These are phyloP conservation scores for Spiromastix sp. DNA, from an alignment of 2,329 filamentous ascomycete genomes.

Conservation along the genomic window DNA sequence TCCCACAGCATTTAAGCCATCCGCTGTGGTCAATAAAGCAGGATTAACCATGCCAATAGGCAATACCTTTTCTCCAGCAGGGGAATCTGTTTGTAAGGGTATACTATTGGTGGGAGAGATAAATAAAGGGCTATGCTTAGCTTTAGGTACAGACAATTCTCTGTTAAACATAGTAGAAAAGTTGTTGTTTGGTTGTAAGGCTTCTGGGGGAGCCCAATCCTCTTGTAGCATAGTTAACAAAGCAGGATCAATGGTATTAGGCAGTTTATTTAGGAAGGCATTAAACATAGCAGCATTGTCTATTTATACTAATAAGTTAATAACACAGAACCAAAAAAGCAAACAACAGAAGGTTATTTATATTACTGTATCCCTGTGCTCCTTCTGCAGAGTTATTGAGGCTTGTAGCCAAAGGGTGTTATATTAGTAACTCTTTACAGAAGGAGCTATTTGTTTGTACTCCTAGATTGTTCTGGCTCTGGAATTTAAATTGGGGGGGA, in stretches of 20 bases:
- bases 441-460: not conserved
- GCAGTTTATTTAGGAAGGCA: not conserved
- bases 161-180: not conserved
- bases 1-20: no score
- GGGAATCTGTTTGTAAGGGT: not conserved
- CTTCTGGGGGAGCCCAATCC: not conserved
- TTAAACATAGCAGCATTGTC: not conserved
- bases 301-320: constrained; percentile 1
- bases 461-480: not conserved
- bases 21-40: no score
- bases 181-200: not conserved
- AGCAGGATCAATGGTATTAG: constrained; percentile 5
- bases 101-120: not conserved
- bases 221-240: constrained; percentile 2
- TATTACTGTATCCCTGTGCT: not conserved
- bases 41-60: no score
- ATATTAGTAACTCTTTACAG: constrained; percentile 1
- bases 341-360: not conserved
- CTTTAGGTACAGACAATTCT: not conserved
- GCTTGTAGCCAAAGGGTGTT: constrained; percentile 8
- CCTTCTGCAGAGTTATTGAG: constrained; percentile 1
- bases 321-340: not conserved
- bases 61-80: constrained; percentile 1
- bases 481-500: constrained; percentile 2
- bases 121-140: constrained; percentile 1